A percentile compares a stretch with the other conserved stretches of the same genome.
Conservation (phyloP, 108 stramenopile genomes). For the Cyclostephanos tholiformis region DNA sequence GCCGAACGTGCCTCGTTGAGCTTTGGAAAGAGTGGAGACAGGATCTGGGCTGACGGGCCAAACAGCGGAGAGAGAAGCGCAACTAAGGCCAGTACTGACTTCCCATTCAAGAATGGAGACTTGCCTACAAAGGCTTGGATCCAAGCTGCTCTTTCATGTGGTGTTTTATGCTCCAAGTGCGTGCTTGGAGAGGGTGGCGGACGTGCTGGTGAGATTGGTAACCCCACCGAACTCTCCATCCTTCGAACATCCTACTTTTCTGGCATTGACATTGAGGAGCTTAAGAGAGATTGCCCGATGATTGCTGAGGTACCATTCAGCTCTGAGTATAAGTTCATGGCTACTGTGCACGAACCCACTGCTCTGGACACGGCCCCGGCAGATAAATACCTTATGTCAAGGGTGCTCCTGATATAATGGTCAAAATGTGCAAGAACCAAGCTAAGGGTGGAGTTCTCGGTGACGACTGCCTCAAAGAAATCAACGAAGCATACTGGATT, state of each 20-base stretch:
- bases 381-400: slow-evolving; percentile 77
- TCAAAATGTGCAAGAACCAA: slow-evolving; percentile 72
- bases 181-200: slow-evolving; percentile 73
- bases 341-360: slow-evolving; percentile 70
- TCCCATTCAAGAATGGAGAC: slow-evolving; percentile 64
- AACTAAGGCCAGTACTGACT: slow-evolving; percentile 7
- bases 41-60: slow-evolving; percentile 41
- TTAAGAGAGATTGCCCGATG: slow-evolving; percentile 64
- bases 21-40: slow-evolving; percentile 33
- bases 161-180: slow-evolving; percentile 80
- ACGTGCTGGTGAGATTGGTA: slow-evolving; percentile 84
- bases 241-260: slow-evolving; percentile 79
- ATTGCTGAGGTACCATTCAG: slow-evolving; percentile 85
- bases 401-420: slow-evolving; percentile 94
- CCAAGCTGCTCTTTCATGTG: slow-evolving; percentile 66
- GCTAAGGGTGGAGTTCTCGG: slow-evolving; percentile 59
- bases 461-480: slow-evolving; percentile 67
- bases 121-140: slow-evolving; percentile 57
- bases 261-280: slow-evolving; percentile 65
- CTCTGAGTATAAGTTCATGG: slow-evolving; percentile 89
- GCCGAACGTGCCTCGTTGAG: slow-evolving; percentile 53
- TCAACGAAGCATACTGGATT: slow-evolving; percentile 72
- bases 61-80: slow-evolving; percentile 35
- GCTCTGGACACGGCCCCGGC: slow-evolving; percentile 52
- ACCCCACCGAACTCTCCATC: slow-evolving; percentile 87